Evolutionary conservation across 192 early-diverging fungal species (phyloP).

Genomic region (Entomortierella parvispora): DNA sequence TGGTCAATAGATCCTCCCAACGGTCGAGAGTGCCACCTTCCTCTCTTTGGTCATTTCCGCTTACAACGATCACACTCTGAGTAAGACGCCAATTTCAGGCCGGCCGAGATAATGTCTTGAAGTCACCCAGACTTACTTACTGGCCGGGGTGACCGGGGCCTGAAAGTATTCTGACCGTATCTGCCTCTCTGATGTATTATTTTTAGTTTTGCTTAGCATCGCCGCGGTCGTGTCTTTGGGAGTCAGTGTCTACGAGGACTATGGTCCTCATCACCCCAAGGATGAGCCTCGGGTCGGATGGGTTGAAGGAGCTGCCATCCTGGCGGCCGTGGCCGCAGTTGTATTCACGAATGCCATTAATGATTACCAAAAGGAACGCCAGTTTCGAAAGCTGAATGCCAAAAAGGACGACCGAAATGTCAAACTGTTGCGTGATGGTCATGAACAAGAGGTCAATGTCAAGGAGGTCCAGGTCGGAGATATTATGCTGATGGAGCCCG

Average conservation of each 20-base stretch:
- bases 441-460: constrained; percentile 76
- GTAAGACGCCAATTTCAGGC: constrained; percentile 30
- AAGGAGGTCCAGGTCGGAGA: constrained; percentile 92
- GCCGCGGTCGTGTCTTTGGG: constrained; percentile 86
- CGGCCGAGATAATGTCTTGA: neutral
- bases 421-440: constrained; percentile 78
- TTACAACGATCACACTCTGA: constrained; percentile 78
- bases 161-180: too few relatives aligned
- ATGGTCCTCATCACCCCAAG: constrained; percentile 65
- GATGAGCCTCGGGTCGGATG: constrained; percentile 81
- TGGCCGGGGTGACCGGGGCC: too few relatives aligned
- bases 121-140: neutral
- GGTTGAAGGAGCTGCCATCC: constrained; percentile 83
- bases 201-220: constrained; percentile 83
- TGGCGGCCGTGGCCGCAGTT: constrained; percentile 86
- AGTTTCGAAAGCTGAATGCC: constrained; percentile 86
- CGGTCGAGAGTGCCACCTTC: constrained; percentile 63
- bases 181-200: neutral
- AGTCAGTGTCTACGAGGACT: constrained; percentile 87
- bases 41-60: constrained; percentile 63
- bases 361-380: constrained; percentile 87
- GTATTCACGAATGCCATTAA: constrained; percentile 91
- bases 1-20: constrained; percentile 59
- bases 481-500: constrained; percentile 83
- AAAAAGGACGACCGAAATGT: constrained; percentile 85